phyloP scores from a whole-genome alignment of 345 rosid species.

The Nasturtium officinale region DNA sequence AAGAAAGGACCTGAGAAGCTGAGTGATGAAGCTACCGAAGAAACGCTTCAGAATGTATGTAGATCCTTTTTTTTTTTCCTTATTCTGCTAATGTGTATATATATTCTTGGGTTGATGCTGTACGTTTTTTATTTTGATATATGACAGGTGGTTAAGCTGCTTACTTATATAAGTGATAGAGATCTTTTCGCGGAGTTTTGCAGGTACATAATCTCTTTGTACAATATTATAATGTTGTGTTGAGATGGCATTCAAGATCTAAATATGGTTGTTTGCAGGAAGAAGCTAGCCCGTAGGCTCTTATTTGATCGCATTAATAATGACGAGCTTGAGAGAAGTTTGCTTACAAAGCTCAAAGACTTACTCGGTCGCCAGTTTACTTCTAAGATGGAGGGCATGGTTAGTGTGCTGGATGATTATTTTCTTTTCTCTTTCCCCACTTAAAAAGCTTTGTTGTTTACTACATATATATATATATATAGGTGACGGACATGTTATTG shows the following conservation, averaged over 20 bases:
- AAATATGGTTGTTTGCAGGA: slow-evolving; percentile 46
- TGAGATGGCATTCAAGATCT: slow-evolving; percentile 13
- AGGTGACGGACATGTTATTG: slow-evolving; percentile 68
- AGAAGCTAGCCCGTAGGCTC: slow-evolving; percentile 62
- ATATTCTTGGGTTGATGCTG: slow-evolving; percentile 2
- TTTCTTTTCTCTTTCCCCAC: not conserved
- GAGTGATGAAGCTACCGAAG: slow-evolving; percentile 32
- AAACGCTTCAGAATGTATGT: slow-evolving; percentile 40
- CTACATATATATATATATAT: not conserved
- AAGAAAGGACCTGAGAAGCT: slow-evolving; percentile 35
- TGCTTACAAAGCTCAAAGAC: slow-evolving; percentile 63
- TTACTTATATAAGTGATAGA: slow-evolving; percentile 69
- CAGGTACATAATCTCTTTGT: slow-evolving; percentile 29
- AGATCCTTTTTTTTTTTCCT: not conserved
- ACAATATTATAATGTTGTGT: not conserved
- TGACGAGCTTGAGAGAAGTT: slow-evolving; percentile 61
- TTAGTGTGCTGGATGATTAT: slow-evolving; percentile 1
- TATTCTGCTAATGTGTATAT: not conserved
- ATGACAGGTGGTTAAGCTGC: slow-evolving; percentile 62
- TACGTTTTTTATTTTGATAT: not conserved
- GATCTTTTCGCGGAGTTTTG: slow-evolving; percentile 84
- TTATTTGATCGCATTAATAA: slow-evolving; percentile 61
- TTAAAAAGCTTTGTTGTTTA: not conserved
- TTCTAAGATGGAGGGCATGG: slow-evolving; percentile 75
- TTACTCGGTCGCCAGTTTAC: slow-evolving; percentile 61